phyloP scores from a whole-genome alignment of 1,139 yeast species.

The Sugiyamaella sp. region DNA sequence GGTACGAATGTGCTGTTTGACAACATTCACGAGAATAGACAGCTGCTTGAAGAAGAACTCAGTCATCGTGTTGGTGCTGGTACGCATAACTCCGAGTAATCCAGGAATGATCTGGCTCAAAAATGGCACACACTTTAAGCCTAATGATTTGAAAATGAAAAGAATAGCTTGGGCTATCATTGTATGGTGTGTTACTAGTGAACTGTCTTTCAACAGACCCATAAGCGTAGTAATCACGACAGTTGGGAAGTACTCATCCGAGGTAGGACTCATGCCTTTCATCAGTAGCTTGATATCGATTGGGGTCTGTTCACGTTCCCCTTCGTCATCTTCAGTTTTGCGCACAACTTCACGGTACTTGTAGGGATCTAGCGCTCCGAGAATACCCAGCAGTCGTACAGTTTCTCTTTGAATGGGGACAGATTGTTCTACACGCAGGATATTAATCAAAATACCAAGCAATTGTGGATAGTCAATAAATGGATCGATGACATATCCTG shows the following conservation, averaged over 20 bases:
- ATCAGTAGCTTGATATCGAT: constrained; percentile 86
- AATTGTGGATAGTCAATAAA: constrained; percentile 87
- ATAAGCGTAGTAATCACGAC: constrained; percentile 86
- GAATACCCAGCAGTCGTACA: constrained; percentile 82
- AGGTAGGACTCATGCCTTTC: constrained; percentile 93
- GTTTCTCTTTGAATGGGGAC: constrained; percentile 79
- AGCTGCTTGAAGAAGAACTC: constrained; percentile 91
- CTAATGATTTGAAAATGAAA: constrained; percentile 86
- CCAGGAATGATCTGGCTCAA: constrained; percentile 89
- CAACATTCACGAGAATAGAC: constrained; percentile 76
- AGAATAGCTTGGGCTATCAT: constrained; percentile 90
- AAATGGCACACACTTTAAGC: constrained; percentile 84
- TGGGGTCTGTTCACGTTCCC: constrained; percentile 82
- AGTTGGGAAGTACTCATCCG: constrained; percentile 93
- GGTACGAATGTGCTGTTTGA: constrained; percentile 87
- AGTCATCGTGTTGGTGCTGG: constrained; percentile 78
- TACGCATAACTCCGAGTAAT: constrained; percentile 78
- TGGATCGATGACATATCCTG: constrained; percentile 96
- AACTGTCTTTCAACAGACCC: constrained; percentile 81
- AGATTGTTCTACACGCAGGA: constrained; percentile 78
- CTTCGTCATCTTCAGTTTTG: constrained; percentile 55
- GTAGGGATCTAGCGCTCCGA: constrained; percentile 97
- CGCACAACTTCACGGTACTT: constrained; percentile 91
- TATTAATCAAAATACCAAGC: constrained; percentile 76
- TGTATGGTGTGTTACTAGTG: constrained; percentile 83